Evolutionary conservation across 345 rosid genomes (phyloP).

Genomic region (Odontarrhena argentea): DNA sequence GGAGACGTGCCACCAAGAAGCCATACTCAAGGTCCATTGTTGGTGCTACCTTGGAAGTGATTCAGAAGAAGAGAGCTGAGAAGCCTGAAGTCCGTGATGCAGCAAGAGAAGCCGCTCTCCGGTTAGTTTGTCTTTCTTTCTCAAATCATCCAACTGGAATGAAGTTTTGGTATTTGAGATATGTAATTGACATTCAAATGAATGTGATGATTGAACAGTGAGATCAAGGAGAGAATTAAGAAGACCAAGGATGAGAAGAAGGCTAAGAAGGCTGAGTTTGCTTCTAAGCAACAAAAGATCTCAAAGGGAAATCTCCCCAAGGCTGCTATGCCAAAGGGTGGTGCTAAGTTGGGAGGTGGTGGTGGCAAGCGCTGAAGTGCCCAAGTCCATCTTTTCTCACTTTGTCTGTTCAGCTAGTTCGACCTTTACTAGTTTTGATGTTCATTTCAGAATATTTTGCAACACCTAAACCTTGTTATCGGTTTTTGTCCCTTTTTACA

Average conservation of each 20-base stretch:
- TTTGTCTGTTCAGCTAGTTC: constrained; percentile 30
- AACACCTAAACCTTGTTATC: constrained; percentile 31
- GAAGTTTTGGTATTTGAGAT: background rate
- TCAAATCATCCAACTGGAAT: background rate
- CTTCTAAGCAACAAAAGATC: constrained; percentile 39
- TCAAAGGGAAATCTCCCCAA: constrained; percentile 38
- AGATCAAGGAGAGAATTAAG: constrained; percentile 47
- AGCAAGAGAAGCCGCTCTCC: constrained; percentile 72
- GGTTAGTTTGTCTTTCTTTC: constrained; percentile 39
- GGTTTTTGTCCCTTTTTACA: constrained; percentile 14
- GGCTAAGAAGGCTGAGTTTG: constrained; percentile 44
- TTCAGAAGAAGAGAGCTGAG: constrained; percentile 77
- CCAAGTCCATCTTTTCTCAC: background rate
- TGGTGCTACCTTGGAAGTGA: constrained; percentile 76
- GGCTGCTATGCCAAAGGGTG: constrained; percentile 40
- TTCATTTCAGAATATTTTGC: constrained; percentile 30
- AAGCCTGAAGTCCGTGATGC: constrained; percentile 88
- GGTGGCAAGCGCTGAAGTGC: constrained; percentile 46
- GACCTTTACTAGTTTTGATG: constrained; percentile 29
- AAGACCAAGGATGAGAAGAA: constrained; percentile 48
- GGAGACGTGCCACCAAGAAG: constrained; percentile 64
- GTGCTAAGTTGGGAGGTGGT: constrained; percentile 47
- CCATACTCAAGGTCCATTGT: constrained; percentile 83
- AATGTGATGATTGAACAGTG: constrained; percentile 37
- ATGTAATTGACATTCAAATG: background rate